Evolutionary conservation across 352 stramenopile species (phyloP).

Genomic region (Globisporangium echinulatum): DNA sequence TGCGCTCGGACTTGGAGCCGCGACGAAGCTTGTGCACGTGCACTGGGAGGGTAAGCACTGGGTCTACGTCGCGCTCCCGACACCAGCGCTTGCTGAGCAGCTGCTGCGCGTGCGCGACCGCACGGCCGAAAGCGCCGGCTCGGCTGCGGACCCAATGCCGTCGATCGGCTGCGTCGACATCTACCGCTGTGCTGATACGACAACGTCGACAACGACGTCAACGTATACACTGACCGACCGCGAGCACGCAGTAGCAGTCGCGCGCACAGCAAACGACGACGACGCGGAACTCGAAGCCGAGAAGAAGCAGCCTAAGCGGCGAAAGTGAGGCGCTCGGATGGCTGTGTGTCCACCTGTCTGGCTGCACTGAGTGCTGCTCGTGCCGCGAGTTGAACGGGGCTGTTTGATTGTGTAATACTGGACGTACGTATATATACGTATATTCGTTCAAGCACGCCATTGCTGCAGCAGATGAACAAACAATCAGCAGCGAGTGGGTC

Average conservation of each 20-base stretch:
- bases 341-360: no score
- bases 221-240: no score
- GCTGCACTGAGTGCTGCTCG: no score
- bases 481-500: no score
- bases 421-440: no score
- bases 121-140: slow-evolving; percentile 28
- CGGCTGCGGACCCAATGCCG: slow-evolving; percentile 42
- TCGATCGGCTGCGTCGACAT: slow-evolving; percentile 60
- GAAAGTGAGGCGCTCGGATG: background rate
- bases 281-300: slow-evolving; percentile 4
- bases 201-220: background rate
- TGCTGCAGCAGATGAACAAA: no score
- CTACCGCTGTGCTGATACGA: slow-evolving; percentile 21
- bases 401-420: no score
- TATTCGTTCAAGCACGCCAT: no score
- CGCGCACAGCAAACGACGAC: background rate
- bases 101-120: slow-evolving; percentile 29
- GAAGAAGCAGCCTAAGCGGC: slow-evolving; percentile 6
- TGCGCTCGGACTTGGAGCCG: slow-evolving; percentile 28
- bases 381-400: no score
- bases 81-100: slow-evolving; percentile 23
- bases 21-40: slow-evolving; percentile 35
- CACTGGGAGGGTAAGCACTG: slow-evolving; percentile 45
- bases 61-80: slow-evolving; percentile 47
- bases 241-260: background rate